Evolutionary conservation across 2,329 filamentous ascomycete genomes (phyloP).

Genomic region (Aspergillus terreus): DNA sequence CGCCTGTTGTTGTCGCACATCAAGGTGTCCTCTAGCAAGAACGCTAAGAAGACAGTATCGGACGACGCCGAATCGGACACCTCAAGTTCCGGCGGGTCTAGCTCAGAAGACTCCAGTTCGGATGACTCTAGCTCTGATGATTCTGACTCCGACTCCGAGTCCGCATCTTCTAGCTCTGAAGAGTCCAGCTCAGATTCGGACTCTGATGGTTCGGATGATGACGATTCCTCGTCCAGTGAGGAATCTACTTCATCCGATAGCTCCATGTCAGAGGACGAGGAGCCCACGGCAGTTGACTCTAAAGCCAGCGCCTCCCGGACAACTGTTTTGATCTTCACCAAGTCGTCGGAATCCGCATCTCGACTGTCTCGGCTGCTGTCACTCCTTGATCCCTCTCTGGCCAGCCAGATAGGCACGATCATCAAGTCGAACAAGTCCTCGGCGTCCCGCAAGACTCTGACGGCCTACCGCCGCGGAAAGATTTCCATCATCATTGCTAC

Average conservation of each 20-base stretch:
- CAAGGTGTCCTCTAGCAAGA: slow-evolving; percentile 18
- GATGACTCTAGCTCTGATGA: slow-evolving; percentile 34
- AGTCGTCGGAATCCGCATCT: slow-evolving; percentile 83
- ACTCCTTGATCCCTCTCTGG: slow-evolving; percentile 60
- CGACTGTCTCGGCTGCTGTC: slow-evolving; percentile 77
- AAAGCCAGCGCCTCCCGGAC: slow-evolving; percentile 28
- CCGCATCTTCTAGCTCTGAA: slow-evolving; percentile 16
- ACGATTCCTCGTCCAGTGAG: slow-evolving; percentile 14
- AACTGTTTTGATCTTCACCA: slow-evolving; percentile 76
- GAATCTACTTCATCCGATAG: slow-evolving; percentile 16
- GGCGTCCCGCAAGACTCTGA: slow-evolving; percentile 63
- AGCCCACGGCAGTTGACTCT: slow-evolving; percentile 4
- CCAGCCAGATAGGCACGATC: slow-evolving; percentile 62
- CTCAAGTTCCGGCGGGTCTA: slow-evolving; percentile 29
- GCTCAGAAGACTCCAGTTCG: slow-evolving; percentile 35
- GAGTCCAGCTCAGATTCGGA: slow-evolving; percentile 15
- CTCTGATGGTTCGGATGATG: slow-evolving; percentile 27
- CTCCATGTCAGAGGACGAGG: slow-evolving; percentile 15
- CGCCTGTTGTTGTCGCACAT: slow-evolving; percentile 59
- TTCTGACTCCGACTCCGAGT: slow-evolving; percentile 23
- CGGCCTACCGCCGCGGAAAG: slow-evolving; percentile 60
- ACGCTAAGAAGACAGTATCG: slow-evolving; percentile 5
- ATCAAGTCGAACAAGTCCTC: slow-evolving; percentile 75
- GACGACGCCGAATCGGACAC: slow-evolving; percentile 17
- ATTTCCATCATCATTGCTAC: slow-evolving; percentile 80